Conservation (phyloP, 805 yeast genomes). For the Metschnikowia gruessii region DNA sequence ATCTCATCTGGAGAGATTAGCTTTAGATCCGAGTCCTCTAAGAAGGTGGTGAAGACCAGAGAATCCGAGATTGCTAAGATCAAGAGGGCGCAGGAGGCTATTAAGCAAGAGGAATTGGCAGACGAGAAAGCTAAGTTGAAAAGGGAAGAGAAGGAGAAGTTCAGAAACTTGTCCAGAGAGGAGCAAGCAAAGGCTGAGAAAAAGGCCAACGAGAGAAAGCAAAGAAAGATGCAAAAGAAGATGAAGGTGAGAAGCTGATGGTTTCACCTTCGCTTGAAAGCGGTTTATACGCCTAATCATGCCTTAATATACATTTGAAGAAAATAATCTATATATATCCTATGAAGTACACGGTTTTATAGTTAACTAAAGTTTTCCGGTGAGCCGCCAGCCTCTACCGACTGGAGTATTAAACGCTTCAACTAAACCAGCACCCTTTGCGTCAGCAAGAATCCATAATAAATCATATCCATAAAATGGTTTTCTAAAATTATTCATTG, state of each 20-base stretch:
- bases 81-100: conserved; percentile 62
- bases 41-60: conserved; percentile 76
- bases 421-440: conserved; percentile 49
- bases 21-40: conserved; percentile 71
- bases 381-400: conserved; percentile 56
- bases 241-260: conserved; percentile 45
- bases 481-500: conserved; percentile 39
- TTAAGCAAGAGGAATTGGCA: conserved; percentile 63
- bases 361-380: conserved; percentile 42
- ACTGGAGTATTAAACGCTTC: conserved; percentile 54
- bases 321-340: neutral
- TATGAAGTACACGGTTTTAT: neutral
- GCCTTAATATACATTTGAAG: neutral
- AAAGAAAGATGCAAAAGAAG: conserved; percentile 66
- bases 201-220: conserved; percentile 78
- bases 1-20: conserved; percentile 47
- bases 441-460: conserved; percentile 49
- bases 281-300: neutral
- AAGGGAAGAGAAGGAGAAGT: conserved; percentile 58
- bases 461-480: conserved; percentile 52
- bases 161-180: conserved; percentile 61
- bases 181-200: conserved; percentile 77
- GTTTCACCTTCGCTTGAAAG: neutral
- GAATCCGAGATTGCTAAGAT: conserved; percentile 68
- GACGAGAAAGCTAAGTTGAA: conserved; percentile 69